phyloP scores from a whole-genome alignment of 257 asterid genomes.

The Scutellaria galericulata region DNA sequence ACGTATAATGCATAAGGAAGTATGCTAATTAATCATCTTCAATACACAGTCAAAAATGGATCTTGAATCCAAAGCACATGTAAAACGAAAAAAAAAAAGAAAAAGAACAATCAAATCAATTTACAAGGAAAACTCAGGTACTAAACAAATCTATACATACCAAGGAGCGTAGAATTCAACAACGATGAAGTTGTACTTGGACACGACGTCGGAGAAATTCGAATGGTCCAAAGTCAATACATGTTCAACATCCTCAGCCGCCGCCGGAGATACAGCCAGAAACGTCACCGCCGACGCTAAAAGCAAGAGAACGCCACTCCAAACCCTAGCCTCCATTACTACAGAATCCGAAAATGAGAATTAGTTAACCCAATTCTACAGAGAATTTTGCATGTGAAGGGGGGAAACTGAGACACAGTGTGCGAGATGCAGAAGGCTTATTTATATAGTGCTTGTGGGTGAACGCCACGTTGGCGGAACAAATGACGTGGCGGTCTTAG shows the following conservation, averaged over 20 bases:
- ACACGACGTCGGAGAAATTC: conserved; percentile 58
- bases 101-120: conserved; percentile 21
- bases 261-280: conserved; percentile 41
- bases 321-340: conserved; percentile 50
- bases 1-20: conserved; percentile 10
- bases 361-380: conserved; percentile 29
- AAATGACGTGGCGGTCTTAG: conserved; percentile 36
- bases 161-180: conserved; percentile 89
- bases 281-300: conserved; percentile 33
- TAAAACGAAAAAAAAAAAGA: background rate
- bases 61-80: conserved; percentile 18
- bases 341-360: background rate
- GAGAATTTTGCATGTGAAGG: conserved; percentile 40
- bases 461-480: conserved; percentile 40
- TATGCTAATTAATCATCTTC: background rate
- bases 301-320: conserved; percentile 40
- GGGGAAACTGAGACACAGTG: conserved; percentile 26
- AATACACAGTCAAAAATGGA: conserved; percentile 23
- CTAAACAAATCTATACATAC: conserved; percentile 37
- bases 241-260: conserved; percentile 54
- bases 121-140: background rate
- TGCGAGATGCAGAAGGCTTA: conserved; percentile 1
- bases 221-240: conserved; percentile 71
- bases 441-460: conserved; percentile 38
- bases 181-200: conserved; percentile 64